Base-by-base conservation (phyloP, 2,329 filamentous ascomycete species). In the Colletotrichum nymphaeae region DNA sequence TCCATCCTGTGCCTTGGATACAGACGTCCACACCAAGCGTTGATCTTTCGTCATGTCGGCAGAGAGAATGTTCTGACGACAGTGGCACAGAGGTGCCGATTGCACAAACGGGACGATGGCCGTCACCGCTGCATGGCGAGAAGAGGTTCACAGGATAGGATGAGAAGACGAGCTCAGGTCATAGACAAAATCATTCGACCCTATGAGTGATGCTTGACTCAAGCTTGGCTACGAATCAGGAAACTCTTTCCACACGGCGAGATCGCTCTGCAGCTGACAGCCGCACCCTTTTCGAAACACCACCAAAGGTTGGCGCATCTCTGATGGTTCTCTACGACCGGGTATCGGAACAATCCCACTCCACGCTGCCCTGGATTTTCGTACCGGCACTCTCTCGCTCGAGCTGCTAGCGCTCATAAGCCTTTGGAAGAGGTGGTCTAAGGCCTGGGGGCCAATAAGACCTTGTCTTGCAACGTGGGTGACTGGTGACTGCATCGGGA, bases 1-100 rank as follows among this genome's bases (percentile, higher is more conserved):
- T 32, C 16, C 26, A 11, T 28, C 22, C 62, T 26, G 19, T 26
- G 26, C 26, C 22, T 57, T 16, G 28, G 7, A n/a, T 19, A 14
- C 42, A 32, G 37, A 35, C 37, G 14, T 42, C 37, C 37, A 42
- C 37, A 49, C 42, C 16, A 49, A 22, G 26, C 22, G 22, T 49
- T 42, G 46, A 68, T 22, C 16, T 52, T 52, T 71, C 46, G 35
- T 66, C 57, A 64, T 65, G 53, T 55, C 60, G 67, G 32, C 69
- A 70, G 26, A 37, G 37, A 37, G 46, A 52, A 24, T 14, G 46
- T n/a, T 63, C 28, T 69, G 70, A 59, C 46, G 56, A 58, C 24
- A 37, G 42, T 46, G 62, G 56, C 56, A 65, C 58, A 6, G 22
- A 19, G 3, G 28, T 52, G 24, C 35, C 62, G 22, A 56, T 11